phyloP scores from a whole-genome alignment of 306 rosid species.

The Ceratonia siliqua region DNA sequence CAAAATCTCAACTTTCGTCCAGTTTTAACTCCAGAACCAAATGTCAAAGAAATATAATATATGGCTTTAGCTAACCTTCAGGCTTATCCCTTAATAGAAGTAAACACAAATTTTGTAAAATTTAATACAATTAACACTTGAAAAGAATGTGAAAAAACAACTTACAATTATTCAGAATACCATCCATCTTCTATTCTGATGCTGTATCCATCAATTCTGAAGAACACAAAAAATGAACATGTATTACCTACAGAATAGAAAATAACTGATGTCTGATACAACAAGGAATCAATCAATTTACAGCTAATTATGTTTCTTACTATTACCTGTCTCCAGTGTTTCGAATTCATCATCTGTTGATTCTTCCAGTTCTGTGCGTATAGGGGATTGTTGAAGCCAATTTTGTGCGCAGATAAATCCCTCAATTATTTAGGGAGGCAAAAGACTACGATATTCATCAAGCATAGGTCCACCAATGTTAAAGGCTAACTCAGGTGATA shows the following conservation, averaged over 20 bases:
- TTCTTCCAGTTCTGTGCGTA: background rate
- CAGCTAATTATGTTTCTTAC: background rate
- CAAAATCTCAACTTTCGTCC: background rate
- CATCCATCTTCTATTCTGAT: no score
- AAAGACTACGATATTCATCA: background rate
- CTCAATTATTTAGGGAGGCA: background rate
- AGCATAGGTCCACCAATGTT: background rate
- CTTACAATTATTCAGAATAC: no score
- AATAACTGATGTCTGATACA: background rate
- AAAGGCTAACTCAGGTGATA: background rate
- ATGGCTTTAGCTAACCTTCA: no score
- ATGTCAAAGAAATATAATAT: no score
- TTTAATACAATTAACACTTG: background rate
- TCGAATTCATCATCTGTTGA: background rate
- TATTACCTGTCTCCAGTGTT: background rate
- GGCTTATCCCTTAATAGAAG: no score
- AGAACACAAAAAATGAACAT: background rate
- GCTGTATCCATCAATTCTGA: background rate
- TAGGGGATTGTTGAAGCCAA: background rate
- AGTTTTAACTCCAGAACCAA: no score
- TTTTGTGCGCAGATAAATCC: background rate
- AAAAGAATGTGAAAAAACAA: no score
- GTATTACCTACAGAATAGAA: background rate
- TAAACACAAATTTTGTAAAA: no score
- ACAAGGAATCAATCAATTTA: background rate